Conservation (phyloP, 2,329 filamentous ascomycete species). For the Neoscytalidium dimidiatum region DNA sequence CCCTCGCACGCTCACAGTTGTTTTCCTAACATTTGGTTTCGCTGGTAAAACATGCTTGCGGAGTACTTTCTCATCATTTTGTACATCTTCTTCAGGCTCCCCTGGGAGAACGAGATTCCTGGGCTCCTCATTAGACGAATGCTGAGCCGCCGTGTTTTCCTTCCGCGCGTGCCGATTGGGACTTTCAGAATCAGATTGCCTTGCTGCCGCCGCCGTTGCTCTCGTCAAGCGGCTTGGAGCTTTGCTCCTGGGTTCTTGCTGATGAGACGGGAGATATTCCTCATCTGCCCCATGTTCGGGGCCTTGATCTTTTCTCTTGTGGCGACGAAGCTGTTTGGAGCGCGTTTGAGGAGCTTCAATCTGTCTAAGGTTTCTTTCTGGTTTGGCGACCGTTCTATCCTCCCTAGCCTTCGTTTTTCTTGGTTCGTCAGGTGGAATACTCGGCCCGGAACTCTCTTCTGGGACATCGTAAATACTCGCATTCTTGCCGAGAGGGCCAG, state of each 20-base stretch:
- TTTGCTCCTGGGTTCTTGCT: not conserved
- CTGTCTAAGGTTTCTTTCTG: not conserved
- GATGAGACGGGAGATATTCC: not conserved
- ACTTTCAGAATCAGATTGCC: too few species aligned
- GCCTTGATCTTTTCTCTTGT: not conserved
- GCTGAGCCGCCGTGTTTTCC: too few species aligned
- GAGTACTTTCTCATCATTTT: too few species aligned
- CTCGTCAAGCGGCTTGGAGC: not conserved
- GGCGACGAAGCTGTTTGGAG: too few species aligned
- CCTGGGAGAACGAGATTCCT: too few species aligned
- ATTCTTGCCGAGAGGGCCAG: not conserved
- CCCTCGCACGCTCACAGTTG: too few species aligned
- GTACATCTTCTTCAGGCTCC: too few species aligned
- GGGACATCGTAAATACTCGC: slow-evolving; percentile 22
- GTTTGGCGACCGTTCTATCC: not conserved
- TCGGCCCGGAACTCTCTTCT: slow-evolving; percentile 5
- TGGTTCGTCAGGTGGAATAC: not conserved
- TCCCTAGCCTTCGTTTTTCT: slow-evolving; percentile 13
- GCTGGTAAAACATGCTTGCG: too few species aligned
- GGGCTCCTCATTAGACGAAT: too few species aligned
- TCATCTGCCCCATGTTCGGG: not conserved
- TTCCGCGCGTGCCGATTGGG: too few species aligned
- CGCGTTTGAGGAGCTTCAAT: too few species aligned
- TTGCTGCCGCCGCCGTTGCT: not conserved
- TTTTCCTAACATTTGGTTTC: too few species aligned